phyloP scores from a whole-genome alignment of 2,329 filamentous ascomycete species.

The Penicillium sclerotiorum region DNA sequence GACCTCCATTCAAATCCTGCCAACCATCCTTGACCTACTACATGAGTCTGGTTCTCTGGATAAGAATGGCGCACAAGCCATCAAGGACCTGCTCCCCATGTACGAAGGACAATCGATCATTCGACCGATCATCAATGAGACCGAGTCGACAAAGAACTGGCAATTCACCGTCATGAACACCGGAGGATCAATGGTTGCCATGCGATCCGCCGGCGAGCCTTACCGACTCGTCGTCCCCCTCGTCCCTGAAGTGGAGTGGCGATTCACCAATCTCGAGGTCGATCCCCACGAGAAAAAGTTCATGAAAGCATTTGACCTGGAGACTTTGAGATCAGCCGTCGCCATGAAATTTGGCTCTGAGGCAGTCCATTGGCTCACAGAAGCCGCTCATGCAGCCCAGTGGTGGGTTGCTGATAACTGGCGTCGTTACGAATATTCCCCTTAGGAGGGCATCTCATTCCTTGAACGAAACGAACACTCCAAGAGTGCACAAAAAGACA shows the following conservation, averaged over 20 bases:
- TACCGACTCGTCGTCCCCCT: conserved; percentile 73
- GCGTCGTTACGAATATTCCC: conserved; percentile 21
- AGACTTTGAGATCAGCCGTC: conserved; percentile 30
- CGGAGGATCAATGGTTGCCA: conserved; percentile 54
- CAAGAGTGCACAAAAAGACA: neutral
- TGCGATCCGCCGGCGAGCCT: conserved; percentile 76
- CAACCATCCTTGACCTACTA: conserved; percentile 52
- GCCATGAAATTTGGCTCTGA: conserved; percentile 32
- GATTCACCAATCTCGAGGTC: conserved; percentile 37
- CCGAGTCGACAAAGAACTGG: conserved; percentile 38
- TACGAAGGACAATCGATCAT: conserved; percentile 54
- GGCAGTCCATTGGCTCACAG: conserved; percentile 37
- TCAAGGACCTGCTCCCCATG: conserved; percentile 45
- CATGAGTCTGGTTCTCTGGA: conserved; percentile 46
- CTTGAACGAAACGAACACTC: neutral
- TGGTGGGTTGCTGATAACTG: conserved; percentile 46
- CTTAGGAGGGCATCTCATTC: neutral
- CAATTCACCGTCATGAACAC: conserved; percentile 41
- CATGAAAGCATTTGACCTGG: conserved; percentile 35
- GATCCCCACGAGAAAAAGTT: conserved; percentile 40
- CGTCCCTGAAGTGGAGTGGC: conserved; percentile 65
- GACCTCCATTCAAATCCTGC: conserved; percentile 42
- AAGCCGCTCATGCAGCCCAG: conserved; percentile 38
- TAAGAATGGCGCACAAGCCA: conserved; percentile 32
- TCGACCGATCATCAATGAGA: conserved; percentile 40